A percentile compares a stretch with the other conserved stretches of the same genome.
These are phyloP conservation scores for Triadica sebifera DNA, from an alignment of 345 rosid species.

Conservation along the genomic window DNA sequence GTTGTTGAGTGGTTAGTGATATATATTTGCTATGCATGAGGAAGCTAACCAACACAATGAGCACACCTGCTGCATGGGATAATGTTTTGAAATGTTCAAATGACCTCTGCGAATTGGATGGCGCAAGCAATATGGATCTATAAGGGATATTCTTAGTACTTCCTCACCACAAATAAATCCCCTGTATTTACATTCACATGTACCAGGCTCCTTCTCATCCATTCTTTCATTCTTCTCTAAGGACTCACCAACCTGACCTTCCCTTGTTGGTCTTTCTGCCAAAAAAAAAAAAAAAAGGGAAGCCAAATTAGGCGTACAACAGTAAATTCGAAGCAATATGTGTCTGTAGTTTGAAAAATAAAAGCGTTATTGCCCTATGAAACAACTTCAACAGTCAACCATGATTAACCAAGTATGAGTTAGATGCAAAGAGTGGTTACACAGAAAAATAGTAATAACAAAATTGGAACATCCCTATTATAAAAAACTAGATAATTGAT, in stretches of 20 bases:
- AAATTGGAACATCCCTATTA: too few relatives aligned
- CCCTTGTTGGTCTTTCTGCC: conserved; percentile 51
- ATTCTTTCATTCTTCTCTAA: conserved; percentile 31
- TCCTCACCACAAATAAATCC: conserved; percentile 79
- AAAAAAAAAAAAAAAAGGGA: conserved; percentile 14
- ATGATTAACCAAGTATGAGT: not conserved
- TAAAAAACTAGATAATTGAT: too few relatives aligned
- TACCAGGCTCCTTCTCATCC: conserved; percentile 36
- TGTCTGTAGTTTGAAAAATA: too few relatives aligned
- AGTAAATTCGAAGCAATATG: not conserved
- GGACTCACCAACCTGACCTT: conserved; percentile 31
- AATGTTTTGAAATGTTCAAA: conserved; percentile 74
- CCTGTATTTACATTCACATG: conserved; percentile 45
- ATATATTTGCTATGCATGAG: conserved; percentile 1
- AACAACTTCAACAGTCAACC: not conserved
- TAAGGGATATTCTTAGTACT: conserved; percentile 65
- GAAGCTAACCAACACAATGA: conserved; percentile 9
- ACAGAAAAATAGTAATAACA: not conserved
- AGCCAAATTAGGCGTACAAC: too few relatives aligned
- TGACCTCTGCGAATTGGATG: conserved; percentile 94
- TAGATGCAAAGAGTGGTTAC: not conserved
- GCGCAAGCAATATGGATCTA: conserved; percentile 71
- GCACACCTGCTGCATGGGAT: conserved; percentile 77
- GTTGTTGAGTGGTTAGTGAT: not conserved
- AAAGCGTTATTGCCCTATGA: too few relatives aligned